These are phyloP conservation scores for Ophiocordyceps unilateralis DNA, from an alignment of 2,329 filamentous ascomycete species.

Conservation along the genomic window DNA sequence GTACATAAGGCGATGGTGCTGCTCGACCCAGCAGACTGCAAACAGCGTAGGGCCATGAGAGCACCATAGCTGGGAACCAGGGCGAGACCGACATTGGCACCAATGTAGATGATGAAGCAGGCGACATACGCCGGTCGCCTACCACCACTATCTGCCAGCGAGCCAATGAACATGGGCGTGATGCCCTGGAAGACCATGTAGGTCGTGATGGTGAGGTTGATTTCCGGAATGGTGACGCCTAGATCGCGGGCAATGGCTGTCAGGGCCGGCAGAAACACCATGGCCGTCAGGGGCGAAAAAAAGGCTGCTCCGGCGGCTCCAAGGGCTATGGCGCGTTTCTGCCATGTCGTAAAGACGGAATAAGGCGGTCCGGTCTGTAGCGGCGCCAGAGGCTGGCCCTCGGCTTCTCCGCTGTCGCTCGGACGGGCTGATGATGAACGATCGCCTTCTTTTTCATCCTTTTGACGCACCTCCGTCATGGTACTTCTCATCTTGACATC, in stretches of 20 bases:
- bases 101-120: constrained; percentile 34
- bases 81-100: constrained; percentile 35
- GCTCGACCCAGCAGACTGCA: constrained; percentile 41
- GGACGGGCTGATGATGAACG: neutral
- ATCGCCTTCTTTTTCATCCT: neutral
- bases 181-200: constrained; percentile 46
- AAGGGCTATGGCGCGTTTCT: constrained; percentile 24
- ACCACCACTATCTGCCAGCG: constrained; percentile 35
- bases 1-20: constrained; percentile 39
- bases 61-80: constrained; percentile 29
- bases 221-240: constrained; percentile 19
- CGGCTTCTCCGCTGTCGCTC: neutral
- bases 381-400: neutral
- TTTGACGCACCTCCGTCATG: neutral
- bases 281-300: constrained; percentile 27
- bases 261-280: constrained; percentile 38
- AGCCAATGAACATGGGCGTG: constrained; percentile 37
- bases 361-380: constrained; percentile 9
- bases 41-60: constrained; percentile 33
- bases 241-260: constrained; percentile 29
- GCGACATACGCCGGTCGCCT: constrained; percentile 35
- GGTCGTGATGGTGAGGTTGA: constrained; percentile 35
- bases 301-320: constrained; percentile 20
- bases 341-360: constrained; percentile 19
- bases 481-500: neutral